Evolutionary conservation across 1,284 basidiomycete genomes (phyloP).

Genomic region (Heliocybe sulcata): DNA sequence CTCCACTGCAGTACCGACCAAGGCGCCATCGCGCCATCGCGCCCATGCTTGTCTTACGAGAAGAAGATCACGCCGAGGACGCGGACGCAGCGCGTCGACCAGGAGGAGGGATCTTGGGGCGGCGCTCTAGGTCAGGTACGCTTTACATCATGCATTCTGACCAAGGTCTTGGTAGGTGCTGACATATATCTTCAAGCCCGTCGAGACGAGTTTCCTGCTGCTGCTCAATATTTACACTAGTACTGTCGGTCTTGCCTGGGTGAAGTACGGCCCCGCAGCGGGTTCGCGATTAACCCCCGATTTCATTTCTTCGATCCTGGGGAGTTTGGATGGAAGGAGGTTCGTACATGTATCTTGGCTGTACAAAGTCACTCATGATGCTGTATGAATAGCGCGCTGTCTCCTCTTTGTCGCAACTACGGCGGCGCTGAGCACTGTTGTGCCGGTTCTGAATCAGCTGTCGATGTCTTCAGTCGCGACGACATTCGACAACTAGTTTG

Average conservation of each 20-base stretch:
- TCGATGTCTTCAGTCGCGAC: no score
- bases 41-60: no score
- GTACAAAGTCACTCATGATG: neutral
- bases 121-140: conserved; percentile 38
- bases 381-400: conserved; percentile 16
- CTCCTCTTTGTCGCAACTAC: conserved; percentile 53
- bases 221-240: conserved; percentile 28
- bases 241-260: conserved; percentile 27
- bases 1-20: no score
- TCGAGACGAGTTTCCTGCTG: conserved; percentile 25
- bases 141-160: neutral
- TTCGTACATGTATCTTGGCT: neutral
- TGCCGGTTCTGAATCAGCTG: no score
- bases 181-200: conserved; percentile 28
- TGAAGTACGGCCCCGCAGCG: conserved; percentile 20
- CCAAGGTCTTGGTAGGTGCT: no score
- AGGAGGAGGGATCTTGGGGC: conserved; percentile 51
- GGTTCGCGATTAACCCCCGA: conserved; percentile 7
- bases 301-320: conserved; percentile 34
- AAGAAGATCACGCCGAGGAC: no score
- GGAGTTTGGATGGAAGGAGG: conserved; percentile 25
- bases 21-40: no score
- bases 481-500: no score
- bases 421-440: no score
- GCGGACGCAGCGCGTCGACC: no score